Conservation (phyloP, 108 stramenopile genomes). For the Nitzschia inconspicua region DNA sequence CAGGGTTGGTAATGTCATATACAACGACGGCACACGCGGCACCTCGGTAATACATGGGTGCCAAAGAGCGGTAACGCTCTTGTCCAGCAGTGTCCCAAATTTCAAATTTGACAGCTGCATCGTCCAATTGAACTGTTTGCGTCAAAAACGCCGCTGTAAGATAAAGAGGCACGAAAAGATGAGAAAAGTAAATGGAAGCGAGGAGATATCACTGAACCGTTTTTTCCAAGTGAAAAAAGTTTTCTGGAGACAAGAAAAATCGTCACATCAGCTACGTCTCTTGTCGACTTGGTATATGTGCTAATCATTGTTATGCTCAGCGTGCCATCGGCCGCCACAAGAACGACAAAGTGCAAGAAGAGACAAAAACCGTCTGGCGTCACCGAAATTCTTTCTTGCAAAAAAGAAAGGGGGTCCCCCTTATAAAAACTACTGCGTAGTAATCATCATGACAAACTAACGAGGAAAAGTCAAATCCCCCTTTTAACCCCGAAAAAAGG, state of each 20-base stretch:
- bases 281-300: too few relatives aligned
- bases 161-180: neutral
- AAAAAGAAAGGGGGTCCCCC: neutral
- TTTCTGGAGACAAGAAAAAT: too few relatives aligned
- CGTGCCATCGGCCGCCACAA: too few relatives aligned
- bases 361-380: too few relatives aligned
- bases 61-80: slow-evolving; percentile 97
- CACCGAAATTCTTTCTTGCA: neutral
- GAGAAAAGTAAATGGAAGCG: slow-evolving; percentile 5
- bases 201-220: neutral
- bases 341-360: too few relatives aligned
- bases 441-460: neutral
- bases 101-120: slow-evolving; percentile 96
- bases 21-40: slow-evolving; percentile 75
- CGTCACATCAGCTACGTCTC: too few relatives aligned
- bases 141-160: slow-evolving; percentile 92
- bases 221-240: too few relatives aligned
- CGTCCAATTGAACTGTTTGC: slow-evolving; percentile 91
- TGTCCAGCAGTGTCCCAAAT: slow-evolving; percentile 99
- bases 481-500: neutral
- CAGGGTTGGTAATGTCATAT: slow-evolving; percentile 96
- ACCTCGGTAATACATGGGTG: slow-evolving; percentile 92
- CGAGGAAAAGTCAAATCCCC: neutral
- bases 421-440: neutral
- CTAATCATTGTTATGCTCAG: too few relatives aligned